Evolutionary conservation across 257 asterid genomes (phyloP), one percentile per base, ranked within the genome.

Genomic region (Plectranthus barbatus): DNA sequence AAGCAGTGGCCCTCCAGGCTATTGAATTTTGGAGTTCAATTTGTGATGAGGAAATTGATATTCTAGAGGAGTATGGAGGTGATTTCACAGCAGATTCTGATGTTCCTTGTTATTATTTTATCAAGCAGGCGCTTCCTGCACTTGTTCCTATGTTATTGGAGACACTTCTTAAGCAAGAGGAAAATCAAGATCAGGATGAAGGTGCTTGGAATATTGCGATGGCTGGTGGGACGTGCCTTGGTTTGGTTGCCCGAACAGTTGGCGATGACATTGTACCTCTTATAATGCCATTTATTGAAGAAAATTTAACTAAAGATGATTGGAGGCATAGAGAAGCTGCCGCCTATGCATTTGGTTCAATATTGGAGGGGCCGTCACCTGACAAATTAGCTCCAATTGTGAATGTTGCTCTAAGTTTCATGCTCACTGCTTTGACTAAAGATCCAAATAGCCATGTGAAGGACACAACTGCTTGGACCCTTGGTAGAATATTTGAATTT

Each of bases 251-350:
- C 13, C 77, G 83, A 7, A 81, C 83, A 3, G 91, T 77, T 45
- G 91, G 91, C 7, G 87, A 79, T 67, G 87, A 81, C 31, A 81
- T 81, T 62, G 82, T 81, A 17, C 83, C 80, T 1, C 83, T 76
- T 60, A 79, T 84, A 5, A 72, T 81, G 83, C 91, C 91, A 39
- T 84, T 84, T 66, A 79, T 81, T 6, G 80, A 84, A 70, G 83
- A 72, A 54, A 83, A 81, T 60, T 69, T 81, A 42, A 62, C 78
- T 9, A 81, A 81, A 70, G 70, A 70, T 26, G 87, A 84, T 58
- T 84, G 91, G 91, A 79, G 91, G 71, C 91, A 84, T 56, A 84
- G 91, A 72, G 87, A 84, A 75, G 91, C 73, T 29, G 91, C 91
- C 45, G 79, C 85, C 7, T 84, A 78, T 65, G 87, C 85, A 20